A percentile compares a stretch with the other conserved stretches of the same genome.
phyloP scores from a whole-genome alignment of 139 green algal genomes.

The Desmodesmus armatus region DNA sequence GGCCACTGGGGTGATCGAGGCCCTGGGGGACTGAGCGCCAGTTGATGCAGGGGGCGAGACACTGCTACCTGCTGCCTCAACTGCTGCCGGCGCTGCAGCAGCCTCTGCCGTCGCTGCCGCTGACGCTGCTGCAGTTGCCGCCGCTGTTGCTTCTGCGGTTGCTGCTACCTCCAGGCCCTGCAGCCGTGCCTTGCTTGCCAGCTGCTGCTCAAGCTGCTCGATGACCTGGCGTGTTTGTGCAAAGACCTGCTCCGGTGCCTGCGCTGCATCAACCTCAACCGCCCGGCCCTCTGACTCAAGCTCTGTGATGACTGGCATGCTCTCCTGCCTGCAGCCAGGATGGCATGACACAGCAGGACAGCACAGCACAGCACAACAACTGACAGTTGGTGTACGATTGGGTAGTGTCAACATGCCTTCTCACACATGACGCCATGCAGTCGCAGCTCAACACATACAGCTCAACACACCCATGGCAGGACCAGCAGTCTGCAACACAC shows the following conservation, averaged over 20 bases:
- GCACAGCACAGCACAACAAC: too few species aligned
- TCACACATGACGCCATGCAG: too few species aligned
- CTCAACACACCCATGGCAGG: too few species aligned
- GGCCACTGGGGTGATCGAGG: not conserved
- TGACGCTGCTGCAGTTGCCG: not conserved
- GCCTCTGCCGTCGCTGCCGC: not conserved
- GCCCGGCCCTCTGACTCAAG: conserved; percentile 45
- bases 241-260: conserved; percentile 46
- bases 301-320: conserved; percentile 56
- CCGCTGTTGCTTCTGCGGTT: conserved; percentile 17
- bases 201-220: conserved; percentile 48
- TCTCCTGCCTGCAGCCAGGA: conserved; percentile 48
- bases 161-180: too few species aligned
- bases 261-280: conserved; percentile 51
- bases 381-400: too few species aligned
- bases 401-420: not conserved
- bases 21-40: not conserved
- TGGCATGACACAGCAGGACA: too few species aligned
- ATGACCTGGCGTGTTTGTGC: conserved; percentile 43
- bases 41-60: not conserved
- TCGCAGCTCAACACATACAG: too few species aligned
- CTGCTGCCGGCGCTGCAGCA: conserved; percentile 7
- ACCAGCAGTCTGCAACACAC: too few species aligned
- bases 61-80: conserved; percentile 3
- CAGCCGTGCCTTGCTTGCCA: not conserved